These are phyloP conservation scores for Aspergillus awamori DNA, from an alignment of 2,329 filamentous ascomycete species.

Conservation along the genomic window DNA sequence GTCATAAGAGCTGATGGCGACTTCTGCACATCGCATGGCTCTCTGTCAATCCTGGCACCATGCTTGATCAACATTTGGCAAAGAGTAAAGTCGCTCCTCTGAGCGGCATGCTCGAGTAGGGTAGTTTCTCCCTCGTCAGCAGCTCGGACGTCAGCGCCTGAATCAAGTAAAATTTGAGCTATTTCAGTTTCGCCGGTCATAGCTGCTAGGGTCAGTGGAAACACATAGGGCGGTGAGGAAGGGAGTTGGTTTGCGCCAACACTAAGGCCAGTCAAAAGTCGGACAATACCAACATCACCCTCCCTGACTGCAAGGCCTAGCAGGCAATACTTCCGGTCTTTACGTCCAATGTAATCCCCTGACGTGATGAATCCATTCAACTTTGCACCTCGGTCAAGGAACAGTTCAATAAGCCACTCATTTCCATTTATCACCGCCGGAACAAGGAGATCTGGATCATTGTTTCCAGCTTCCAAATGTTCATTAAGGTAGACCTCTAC, in stretches of 20 bases:
- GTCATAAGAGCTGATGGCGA: not conserved
- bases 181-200: not conserved
- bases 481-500: not conserved
- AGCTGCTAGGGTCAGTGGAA: slow-evolving; percentile 4
- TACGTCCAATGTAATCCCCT: too few species aligned
- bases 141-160: not conserved
- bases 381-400: slow-evolving; percentile 5
- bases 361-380: not conserved
- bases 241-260: not conserved
- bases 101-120: slow-evolving; percentile 1
- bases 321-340: not conserved
- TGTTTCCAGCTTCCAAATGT: not conserved
- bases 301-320: not conserved
- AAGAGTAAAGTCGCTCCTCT: not conserved
- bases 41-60: slow-evolving; percentile 2
- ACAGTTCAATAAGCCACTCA: not conserved
- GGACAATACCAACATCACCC: not conserved
- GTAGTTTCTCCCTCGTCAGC: not conserved
- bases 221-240: not conserved
- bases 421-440: not conserved
- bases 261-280: not conserved
- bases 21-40: not conserved
- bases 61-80: slow-evolving; percentile 2
- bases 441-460: not conserved
- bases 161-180: not conserved